Conservation (phyloP, 2,329 filamentous ascomycete species). For the Tolypocladium pustulatum region DNA sequence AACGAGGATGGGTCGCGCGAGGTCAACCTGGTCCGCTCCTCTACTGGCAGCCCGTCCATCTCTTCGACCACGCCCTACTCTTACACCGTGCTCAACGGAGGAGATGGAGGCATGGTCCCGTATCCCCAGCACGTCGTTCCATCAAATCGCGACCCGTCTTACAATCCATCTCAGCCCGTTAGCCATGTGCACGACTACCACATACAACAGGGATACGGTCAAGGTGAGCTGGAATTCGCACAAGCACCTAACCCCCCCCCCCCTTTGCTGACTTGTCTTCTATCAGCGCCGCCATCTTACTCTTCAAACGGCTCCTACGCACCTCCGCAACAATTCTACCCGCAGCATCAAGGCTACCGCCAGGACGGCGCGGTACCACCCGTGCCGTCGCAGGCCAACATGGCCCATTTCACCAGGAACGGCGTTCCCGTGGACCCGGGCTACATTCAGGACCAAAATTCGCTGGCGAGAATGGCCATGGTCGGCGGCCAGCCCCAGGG, state of each 20-base stretch:
- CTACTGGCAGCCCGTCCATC: slow-evolving; percentile 63
- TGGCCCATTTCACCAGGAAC: slow-evolving; percentile 16
- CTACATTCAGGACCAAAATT: slow-evolving; percentile 19
- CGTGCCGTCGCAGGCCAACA: slow-evolving; percentile 14
- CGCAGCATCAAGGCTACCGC: slow-evolving; percentile 19
- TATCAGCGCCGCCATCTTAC: slow-evolving; percentile 15
- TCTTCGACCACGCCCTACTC: slow-evolving; percentile 71
- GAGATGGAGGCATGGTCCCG: slow-evolving; percentile 14
- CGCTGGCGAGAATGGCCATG: slow-evolving; percentile 22
- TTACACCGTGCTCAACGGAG: slow-evolving; percentile 43
- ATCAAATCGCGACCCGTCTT: slow-evolving; percentile 24
- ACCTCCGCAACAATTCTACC: slow-evolving; percentile 26
- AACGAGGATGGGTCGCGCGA: slow-evolving; percentile 54
- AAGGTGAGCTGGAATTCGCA: slow-evolving; percentile 14
- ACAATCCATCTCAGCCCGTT: slow-evolving; percentile 15
- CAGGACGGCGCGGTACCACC: slow-evolving; percentile 14
- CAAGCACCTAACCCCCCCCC: not conserved
- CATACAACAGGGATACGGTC: slow-evolving; percentile 18
- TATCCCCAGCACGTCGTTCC: slow-evolving; percentile 26
- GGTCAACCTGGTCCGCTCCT: slow-evolving; percentile 55
- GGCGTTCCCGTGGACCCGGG: slow-evolving; percentile 9
- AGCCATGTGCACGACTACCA: slow-evolving; percentile 24
- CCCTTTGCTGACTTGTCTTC: not conserved
- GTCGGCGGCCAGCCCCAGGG: slow-evolving; percentile 49
- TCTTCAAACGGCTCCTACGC: slow-evolving; percentile 21